Evolutionary conservation across 2,329 filamentous ascomycete genomes (phyloP).

Genomic region (Apiospora pterosperma): DNA sequence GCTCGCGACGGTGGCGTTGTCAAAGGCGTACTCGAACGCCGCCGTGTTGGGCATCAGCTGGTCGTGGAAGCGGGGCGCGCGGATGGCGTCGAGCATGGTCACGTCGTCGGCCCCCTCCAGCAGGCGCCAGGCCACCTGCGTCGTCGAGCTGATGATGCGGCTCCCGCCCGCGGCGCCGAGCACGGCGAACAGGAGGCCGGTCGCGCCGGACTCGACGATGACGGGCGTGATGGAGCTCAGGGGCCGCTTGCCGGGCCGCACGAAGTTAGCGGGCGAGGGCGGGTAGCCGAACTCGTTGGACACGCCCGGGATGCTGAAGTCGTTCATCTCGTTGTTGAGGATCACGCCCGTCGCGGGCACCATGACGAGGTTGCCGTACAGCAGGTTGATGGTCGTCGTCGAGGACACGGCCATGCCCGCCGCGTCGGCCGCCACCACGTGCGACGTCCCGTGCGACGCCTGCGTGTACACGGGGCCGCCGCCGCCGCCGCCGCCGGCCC

Average conservation of each 20-base stretch:
- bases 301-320: constrained; percentile 79
- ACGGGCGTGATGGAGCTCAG: constrained; percentile 79
- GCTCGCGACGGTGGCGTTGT: constrained; percentile 60
- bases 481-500: neutral
- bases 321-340: constrained; percentile 69
- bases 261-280: constrained; percentile 76
- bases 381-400: constrained; percentile 83
- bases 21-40: constrained; percentile 65
- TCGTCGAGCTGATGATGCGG: constrained; percentile 76
- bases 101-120: constrained; percentile 58
- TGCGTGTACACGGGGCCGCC: constrained; percentile 60
- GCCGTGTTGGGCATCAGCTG: constrained; percentile 72
- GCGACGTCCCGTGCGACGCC: constrained; percentile 70
- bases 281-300: constrained; percentile 83
- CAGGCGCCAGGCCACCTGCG: constrained; percentile 71
- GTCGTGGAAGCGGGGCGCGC: constrained; percentile 70
- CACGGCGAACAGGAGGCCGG: constrained; percentile 63
- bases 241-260: constrained; percentile 76
- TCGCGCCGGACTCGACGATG: constrained; percentile 61
- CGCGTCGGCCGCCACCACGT: constrained; percentile 68
- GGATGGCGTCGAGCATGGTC: constrained; percentile 57
- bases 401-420: constrained; percentile 74
- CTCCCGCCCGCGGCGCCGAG: constrained; percentile 78
- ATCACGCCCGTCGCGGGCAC: constrained; percentile 81
- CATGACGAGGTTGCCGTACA: constrained; percentile 78